Base-by-base conservation (phyloP, 2,329 filamentous ascomycete genomes). In the Xylariaceae sp. region DNA sequence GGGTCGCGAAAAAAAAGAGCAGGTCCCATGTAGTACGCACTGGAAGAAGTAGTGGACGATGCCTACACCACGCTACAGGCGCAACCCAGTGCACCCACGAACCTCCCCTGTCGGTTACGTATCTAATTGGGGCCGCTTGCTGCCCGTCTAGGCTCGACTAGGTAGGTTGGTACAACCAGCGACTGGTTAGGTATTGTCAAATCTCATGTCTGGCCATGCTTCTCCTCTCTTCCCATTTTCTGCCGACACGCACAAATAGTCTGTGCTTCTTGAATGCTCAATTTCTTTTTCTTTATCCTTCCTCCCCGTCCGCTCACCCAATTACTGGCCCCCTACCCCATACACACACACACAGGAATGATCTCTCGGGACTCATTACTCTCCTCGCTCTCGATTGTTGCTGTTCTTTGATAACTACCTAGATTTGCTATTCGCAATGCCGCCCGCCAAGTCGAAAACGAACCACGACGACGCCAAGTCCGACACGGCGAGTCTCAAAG, bases 401-500 rank as follows among this genome's bases (percentile, higher is more conserved):
- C 62, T 55, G 64, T 66, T 66, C 67, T 69, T 68, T 68, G 60
- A 70, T 67, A 62, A 11, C 37, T 30, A 30, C 23, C 23, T 30
- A 5, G 23, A 30, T 30, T 55, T 57, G 49, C 51, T 49, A 53
- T 61, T 52, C 57, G 23, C 53, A 66, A 71, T 70, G 68, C 65
- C 68, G 34, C 61, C 68, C 39, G 68, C 71, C 59, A 73, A 72
- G 58, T 69, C 67, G 55, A 72, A 71, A 63, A 52, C 62, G 51
- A 71, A 69, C 60, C 71, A 70, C 63, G 71, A 73, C 66, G 71
- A 73, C 62, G 47, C 67, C 54, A 73, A 73, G 68, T 72, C 71
- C 66, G 71, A 73, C 60, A 71, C 70, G 5, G 64, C 70, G 48
- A 72, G 68, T 57, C 64, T 68, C 58, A 73, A 73, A 52, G 70